Evolutionary conservation across 345 rosid genomes (phyloP).

Genomic region (Populus deltoides): DNA sequence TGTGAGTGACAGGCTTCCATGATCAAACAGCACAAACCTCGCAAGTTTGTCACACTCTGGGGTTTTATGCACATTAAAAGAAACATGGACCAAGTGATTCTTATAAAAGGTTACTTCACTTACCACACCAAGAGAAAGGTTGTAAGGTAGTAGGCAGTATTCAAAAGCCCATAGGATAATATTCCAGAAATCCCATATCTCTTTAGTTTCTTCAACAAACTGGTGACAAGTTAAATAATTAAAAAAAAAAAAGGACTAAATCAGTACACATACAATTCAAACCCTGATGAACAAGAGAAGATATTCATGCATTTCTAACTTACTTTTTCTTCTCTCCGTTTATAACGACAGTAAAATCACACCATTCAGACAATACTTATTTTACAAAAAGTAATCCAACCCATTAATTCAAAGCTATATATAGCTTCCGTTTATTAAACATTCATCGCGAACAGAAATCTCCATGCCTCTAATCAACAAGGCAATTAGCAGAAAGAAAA

Average conservation of each 20-base stretch:
- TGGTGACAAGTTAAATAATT: constrained; percentile 30
- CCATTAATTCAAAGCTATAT: too few species aligned
- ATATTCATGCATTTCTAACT: too few species aligned
- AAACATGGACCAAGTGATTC: background rate
- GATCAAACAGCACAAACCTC: background rate
- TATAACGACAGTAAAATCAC: background rate
- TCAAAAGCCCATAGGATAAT: constrained; percentile 75
- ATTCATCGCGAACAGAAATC: too few species aligned
- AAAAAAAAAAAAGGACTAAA: background rate
- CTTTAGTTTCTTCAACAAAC: constrained; percentile 61
- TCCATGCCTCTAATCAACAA: too few species aligned
- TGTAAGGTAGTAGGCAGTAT: constrained; percentile 69
- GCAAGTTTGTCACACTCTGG: background rate
- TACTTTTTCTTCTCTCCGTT: too few species aligned
- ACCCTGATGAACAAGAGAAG: background rate
- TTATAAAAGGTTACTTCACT: constrained; percentile 27
- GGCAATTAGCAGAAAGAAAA: too few species aligned
- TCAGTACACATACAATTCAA: background rate
- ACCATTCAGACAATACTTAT: background rate
- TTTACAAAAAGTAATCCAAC: too few species aligned
- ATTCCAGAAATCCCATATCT: constrained; percentile 84
- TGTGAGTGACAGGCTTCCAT: too few species aligned
- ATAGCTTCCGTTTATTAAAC: too few species aligned
- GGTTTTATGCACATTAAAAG: background rate
- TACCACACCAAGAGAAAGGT: constrained; percentile 83